Evolutionary conservation across 1,139 yeast species (phyloP).

Genomic region (Wickerhamiella pararugosa): DNA sequence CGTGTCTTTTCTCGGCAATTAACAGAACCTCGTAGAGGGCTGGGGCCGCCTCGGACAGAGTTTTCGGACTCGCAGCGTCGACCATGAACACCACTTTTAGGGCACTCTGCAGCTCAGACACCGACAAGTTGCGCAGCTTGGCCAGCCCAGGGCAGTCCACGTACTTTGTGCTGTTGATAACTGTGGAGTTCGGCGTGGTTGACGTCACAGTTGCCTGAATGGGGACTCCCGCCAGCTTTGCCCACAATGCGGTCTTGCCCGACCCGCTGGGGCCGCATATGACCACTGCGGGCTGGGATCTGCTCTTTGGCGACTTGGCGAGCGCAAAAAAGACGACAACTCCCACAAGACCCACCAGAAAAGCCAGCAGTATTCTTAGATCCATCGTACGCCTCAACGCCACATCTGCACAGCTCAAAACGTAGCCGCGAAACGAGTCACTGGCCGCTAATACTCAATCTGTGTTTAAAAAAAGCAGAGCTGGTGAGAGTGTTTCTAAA

Average conservation of each 20-base stretch:
- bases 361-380: background rate
- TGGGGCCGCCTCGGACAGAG: slow-evolving; percentile 22
- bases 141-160: slow-evolving; percentile 80
- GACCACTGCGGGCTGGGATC: slow-evolving; percentile 28
- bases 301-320: background rate
- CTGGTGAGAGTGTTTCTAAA: too few relatives aligned
- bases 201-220: slow-evolving; percentile 32
- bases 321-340: background rate
- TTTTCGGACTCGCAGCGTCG: slow-evolving; percentile 25
- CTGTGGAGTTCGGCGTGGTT: slow-evolving; percentile 29
- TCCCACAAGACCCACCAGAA: background rate
- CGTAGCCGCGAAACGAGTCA: too few relatives aligned
- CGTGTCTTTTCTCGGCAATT: slow-evolving; percentile 31
- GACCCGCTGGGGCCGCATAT: slow-evolving; percentile 57
- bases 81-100: slow-evolving; percentile 57
- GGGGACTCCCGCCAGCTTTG: slow-evolving; percentile 21
- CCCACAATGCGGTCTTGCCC: slow-evolving; percentile 65
- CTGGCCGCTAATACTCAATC: too few relatives aligned
- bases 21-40: slow-evolving; percentile 21
- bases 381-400: too few relatives aligned
- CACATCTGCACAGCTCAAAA: too few relatives aligned
- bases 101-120: slow-evolving; percentile 24
- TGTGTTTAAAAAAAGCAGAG: too few relatives aligned
- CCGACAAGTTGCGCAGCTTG: slow-evolving; percentile 37
- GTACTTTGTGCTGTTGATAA: slow-evolving; percentile 32